phyloP scores from a whole-genome alignment of 2,329 filamentous ascomycete species.

The Monosporascus sp. region DNA sequence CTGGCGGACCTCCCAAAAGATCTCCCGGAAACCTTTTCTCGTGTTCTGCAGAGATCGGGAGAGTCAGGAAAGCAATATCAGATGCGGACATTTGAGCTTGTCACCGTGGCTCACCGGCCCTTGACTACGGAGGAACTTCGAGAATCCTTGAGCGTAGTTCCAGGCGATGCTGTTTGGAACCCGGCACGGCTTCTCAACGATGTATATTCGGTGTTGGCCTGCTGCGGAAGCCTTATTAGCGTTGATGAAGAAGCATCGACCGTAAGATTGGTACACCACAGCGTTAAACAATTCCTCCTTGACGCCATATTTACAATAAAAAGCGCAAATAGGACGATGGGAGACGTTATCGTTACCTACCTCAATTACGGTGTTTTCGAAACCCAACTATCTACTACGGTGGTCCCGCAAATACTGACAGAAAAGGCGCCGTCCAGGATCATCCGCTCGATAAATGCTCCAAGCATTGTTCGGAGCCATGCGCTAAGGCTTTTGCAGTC shows the following conservation, averaged over 20 bases:
- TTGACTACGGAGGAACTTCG: constrained; percentile 30
- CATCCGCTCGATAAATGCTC: background rate
- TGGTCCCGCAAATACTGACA: background rate
- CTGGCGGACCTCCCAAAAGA: constrained; percentile 25
- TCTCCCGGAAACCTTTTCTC: constrained; percentile 25
- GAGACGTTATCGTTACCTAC: background rate
- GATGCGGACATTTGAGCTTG: constrained; percentile 24
- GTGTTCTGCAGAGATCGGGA: constrained; percentile 23
- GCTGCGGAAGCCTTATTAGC: constrained; percentile 29
- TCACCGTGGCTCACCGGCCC: constrained; percentile 24
- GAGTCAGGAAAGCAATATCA: constrained; percentile 16
- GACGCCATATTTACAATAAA: constrained; percentile 2
- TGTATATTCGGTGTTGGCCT: constrained; percentile 18
- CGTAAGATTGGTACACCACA: constrained; percentile 30
- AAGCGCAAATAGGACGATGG: background rate
- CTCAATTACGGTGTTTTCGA: background rate
- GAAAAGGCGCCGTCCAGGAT: background rate
- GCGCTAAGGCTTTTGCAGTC: background rate
- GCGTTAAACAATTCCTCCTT: constrained; percentile 30
- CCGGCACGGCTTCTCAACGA: constrained; percentile 18
- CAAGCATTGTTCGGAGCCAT: background rate
- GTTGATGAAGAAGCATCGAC: constrained; percentile 30
- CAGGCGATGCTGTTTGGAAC: constrained; percentile 25
- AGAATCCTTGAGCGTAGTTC: constrained; percentile 33
- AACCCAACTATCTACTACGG: background rate